Base-by-base conservation (phyloP, 139 green algal genomes). In the Bryopsis sp. region DNA sequence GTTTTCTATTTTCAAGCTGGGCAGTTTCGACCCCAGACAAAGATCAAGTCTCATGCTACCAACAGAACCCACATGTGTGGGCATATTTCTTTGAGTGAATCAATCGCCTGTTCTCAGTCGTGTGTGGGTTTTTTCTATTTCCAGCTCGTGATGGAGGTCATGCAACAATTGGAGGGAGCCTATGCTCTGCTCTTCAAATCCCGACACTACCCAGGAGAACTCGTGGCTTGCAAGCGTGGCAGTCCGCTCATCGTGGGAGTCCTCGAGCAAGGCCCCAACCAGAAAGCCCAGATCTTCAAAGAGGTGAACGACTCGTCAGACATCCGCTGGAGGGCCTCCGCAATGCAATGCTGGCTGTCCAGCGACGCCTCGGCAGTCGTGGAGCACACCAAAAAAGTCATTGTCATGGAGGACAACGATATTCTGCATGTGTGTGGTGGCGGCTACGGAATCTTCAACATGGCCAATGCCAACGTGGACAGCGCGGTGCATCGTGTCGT, bases 141-240 rank as follows among this genome's bases (percentile, higher is more conserved):
- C 11, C 83, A 98, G 87, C 78, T 99, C 38, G 89, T 98, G 38
- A 90, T 95, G 86, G 90, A 97, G 81, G 89, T 98, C 48, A 84
- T 97, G 72, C 87, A 85, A 59, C 87, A 96, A 77, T 85, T 99
- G 43, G 92, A 99, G 70, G 94, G 94, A 34, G 92, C 94, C 3
- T 99, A 95, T 64, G 95, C 89, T 3, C 82, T 99, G 72, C 81
- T 99, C 8, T 83, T 99, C 74, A 98, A 98, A 84, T 92, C 79
- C 46, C 78, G 71, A 1, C 84, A 96, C 73, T 98, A 95, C 72
- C 93, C 95, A 2, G 91, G 91, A 22, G 89, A 99, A 85, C 70
- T 99, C 59, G 88, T 99, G 33, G 94, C 90, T 2, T 96, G 87
- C 86, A 97, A 97, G 82, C 83, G 90, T 39, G 94, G 94, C 47